Base-by-base conservation (phyloP, 2,329 filamentous ascomycete species). In the Eutypella sp. region DNA sequence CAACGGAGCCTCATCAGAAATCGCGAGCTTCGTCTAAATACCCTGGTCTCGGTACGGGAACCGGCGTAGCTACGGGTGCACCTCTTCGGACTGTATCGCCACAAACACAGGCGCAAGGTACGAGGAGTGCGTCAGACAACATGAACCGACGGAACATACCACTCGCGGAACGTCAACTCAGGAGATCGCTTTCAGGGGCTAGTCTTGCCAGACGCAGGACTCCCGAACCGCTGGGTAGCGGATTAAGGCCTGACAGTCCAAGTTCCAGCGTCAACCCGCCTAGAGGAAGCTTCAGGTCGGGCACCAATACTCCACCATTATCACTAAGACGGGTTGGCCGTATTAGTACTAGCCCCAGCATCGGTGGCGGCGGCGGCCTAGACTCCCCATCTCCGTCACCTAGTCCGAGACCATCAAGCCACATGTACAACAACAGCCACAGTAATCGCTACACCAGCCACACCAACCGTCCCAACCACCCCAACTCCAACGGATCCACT, bases 191-290 rank as follows among this genome's bases (percentile, higher is more conserved):
- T 50, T 81, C 79, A 57, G 81, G 79, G 62, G 76, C 72, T 45
- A 73, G 76, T 63, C 66, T 79, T 49, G 67, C 73, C 43, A 69
- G 76, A 45, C 62, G 71, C 47, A 67, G 71, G 46, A 79, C 78
- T 40, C 77, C 78, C 3, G 77, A 80, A 61, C 73, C 74, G 51
- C 66, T 73, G 29, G 66, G 65, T 54, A n/a, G n/a, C n/a, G n/a
- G n/a, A n/a, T 74, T 76, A 47, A 76, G 83, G 62, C 79, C 86
- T 65, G 78, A 84, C 54, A 88, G 83, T 45, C 74, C 76, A 71
- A 72, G 76, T 71, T 74, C 65, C 66, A 56, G 70, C 53, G 82
- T 75, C 66, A 72, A 75, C 48, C 70, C 74, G 51, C 79, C 64
- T n/a, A n/a, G n/a, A n/a, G n/a, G n/a, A n/a, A n/a, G n/a, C n/a